Evolutionary conservation across 257 asterid species (phyloP).

Genomic region (Solanum raphanifolium): DNA sequence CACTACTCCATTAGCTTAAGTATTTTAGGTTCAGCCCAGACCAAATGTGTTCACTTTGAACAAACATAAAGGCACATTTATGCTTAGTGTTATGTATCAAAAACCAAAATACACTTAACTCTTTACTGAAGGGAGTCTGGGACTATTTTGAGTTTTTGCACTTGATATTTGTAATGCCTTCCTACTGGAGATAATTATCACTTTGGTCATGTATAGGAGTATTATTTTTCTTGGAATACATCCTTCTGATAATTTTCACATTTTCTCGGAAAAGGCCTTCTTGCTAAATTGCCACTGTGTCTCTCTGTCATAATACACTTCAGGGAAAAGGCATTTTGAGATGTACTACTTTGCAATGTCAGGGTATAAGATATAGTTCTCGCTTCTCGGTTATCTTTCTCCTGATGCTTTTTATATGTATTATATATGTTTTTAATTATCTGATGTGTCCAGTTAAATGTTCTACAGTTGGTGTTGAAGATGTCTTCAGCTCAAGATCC

Average conservation of each 20-base stretch:
- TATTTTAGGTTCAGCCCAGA: not conserved
- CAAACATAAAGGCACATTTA: not conserved
- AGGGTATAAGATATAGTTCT: not conserved
- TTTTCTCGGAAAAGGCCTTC: not conserved
- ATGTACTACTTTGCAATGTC: not conserved
- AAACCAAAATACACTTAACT: not conserved
- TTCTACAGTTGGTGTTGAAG: not conserved
- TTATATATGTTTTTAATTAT: not conserved
- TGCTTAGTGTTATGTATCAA: not conserved
- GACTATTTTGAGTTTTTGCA: not conserved
- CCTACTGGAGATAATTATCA: not conserved
- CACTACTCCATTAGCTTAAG: not conserved
- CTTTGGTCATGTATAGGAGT: not conserved
- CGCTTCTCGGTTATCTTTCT: not conserved
- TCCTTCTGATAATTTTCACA: not conserved
- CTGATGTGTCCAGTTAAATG: not conserved
- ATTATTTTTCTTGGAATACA: not conserved
- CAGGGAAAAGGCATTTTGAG: not conserved
- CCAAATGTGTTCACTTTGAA: not conserved
- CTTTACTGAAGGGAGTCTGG: not conserved
- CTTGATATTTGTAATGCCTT: not conserved
- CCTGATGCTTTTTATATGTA: not conserved
- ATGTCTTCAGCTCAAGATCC: constrained; percentile 99
- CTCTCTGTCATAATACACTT: not conserved
- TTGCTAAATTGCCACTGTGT: not conserved